These are phyloP conservation scores for Colletotrichum salicis DNA, from an alignment of 2,329 filamentous ascomycete genomes.

Conservation along the genomic window DNA sequence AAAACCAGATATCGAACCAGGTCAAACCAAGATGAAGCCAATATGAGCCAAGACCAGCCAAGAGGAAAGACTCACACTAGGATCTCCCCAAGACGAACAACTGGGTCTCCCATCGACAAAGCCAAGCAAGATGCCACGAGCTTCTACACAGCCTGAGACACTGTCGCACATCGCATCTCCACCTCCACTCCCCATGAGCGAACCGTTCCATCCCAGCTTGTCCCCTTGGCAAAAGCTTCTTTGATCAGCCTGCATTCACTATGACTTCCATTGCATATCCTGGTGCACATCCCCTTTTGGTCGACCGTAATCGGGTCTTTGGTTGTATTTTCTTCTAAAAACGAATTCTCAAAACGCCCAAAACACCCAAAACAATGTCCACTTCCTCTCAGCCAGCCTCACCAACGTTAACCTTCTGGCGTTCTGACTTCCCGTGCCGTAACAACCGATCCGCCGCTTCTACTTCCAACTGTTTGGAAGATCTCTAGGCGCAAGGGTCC, in stretches of 20 bases:
- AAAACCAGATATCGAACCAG: background rate
- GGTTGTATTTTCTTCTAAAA: background rate
- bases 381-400: background rate
- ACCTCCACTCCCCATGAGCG: background rate
- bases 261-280: background rate
- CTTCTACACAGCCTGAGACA: slow-evolving; percentile 6
- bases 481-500: background rate
- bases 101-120: slow-evolving; percentile 2
- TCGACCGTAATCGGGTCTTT: background rate
- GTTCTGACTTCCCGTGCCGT: background rate
- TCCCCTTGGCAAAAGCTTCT: slow-evolving; percentile 35
- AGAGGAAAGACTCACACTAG: too few relatives aligned
- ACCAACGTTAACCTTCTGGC: background rate
- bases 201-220: slow-evolving; percentile 8
- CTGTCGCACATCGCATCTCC: background rate
- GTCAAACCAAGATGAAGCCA: background rate
- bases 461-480: background rate
- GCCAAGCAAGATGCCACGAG: slow-evolving; percentile 17
- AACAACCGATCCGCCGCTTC: too few relatives aligned
- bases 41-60: background rate
- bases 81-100: too few relatives aligned
- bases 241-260: slow-evolving; percentile 5
- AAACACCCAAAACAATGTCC: background rate
- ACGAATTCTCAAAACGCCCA: background rate
- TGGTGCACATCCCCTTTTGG: background rate